Conservation (phyloP, 306 rosid genomes). For the Vigna trinervia region DNA sequence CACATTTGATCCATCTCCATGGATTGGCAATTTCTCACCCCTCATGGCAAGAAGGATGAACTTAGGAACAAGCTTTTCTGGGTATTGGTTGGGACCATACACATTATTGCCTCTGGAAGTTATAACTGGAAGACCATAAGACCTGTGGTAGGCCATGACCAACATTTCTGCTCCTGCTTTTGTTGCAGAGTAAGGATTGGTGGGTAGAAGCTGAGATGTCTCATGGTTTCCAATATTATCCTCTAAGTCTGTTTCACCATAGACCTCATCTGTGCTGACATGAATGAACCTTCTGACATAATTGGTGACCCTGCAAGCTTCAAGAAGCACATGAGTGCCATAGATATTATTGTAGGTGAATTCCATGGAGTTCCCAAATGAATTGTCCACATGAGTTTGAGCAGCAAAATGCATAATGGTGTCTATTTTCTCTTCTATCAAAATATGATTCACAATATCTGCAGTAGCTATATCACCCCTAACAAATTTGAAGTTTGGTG, state of each 20-base stretch:
- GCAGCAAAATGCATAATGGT: conserved; percentile 87
- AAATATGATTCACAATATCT: conserved; percentile 64
- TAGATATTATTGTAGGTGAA: conserved; percentile 79
- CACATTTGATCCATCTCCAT: conserved; percentile 79
- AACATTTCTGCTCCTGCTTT: conserved; percentile 87
- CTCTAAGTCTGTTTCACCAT: conserved; percentile 72
- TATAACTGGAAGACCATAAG: conserved; percentile 66
- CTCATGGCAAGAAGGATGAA: conserved; percentile 72
- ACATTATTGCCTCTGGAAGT: conserved; percentile 77
- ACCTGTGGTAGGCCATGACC: conserved; percentile 78
- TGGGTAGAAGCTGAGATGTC: conserved; percentile 75
- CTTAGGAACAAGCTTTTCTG: conserved; percentile 77
- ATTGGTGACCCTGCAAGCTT: conserved; percentile 66
- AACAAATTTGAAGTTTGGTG: conserved; percentile 69
- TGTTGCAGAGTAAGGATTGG: conserved; percentile 81
- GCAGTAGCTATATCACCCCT: conserved; percentile 68
- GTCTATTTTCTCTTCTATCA: conserved; percentile 69
- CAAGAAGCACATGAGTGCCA: conserved; percentile 80
- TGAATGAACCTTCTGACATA: conserved; percentile 72
- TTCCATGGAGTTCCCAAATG: conserved; percentile 77
- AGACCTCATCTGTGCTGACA: conserved; percentile 84
- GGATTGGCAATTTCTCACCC: conserved; percentile 73
- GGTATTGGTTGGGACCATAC: conserved; percentile 78
- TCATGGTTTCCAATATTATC: conserved; percentile 66
- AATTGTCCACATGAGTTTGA: conserved; percentile 81